Evolutionary conservation across 2,329 filamentous ascomycete species (phyloP), one percentile per base, ranked within the genome.

Genomic region (Plenodomus biglobosus): DNA sequence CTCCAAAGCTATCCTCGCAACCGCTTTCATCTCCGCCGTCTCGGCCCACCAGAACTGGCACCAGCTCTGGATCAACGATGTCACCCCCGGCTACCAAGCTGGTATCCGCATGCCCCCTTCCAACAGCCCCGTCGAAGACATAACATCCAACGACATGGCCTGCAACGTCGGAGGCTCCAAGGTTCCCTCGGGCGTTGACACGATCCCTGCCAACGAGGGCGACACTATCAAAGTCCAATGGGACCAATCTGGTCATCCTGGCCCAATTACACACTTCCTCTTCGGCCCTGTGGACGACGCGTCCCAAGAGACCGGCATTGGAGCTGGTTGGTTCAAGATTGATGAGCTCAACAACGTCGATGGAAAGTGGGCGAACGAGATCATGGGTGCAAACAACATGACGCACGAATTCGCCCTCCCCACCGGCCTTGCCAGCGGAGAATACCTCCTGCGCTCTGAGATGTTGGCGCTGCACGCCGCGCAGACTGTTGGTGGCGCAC

Each of bases 281-380:
- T 65, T 64, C 48, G 63, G 65, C 17, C 68, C 65, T 53, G 76
- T 87, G 57, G 83, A 86, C 71, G 86, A 85, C 70, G 79, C 67
- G 10, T 53, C 55, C 21, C 50, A 56, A 35, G 66, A 58, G 8
- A 62, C 61, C 38, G 68, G 66, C 38, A 56, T 64, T 20, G 69
- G 68, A 17, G 56, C 63, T 6, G 59, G 61, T 10, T 72, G 69
- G 69, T 67, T 71, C 61, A 72, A 72, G 59, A 70, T 72, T 38
- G 67, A 71, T 36, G 66, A 70, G 52, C 37, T 62, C 8, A 53
- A 68, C 44, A 48, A 55, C 42, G 56, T 53, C 11, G 50, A 55
- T 38, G 65, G 67, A 47, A 65, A 63, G 48, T 69, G 66, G 67
- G 65, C 62, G 15, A 68, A 61, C 38, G 66, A 63, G 39, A 72